Evolutionary conservation across 345 rosid genomes (phyloP).

Genomic region (Gossypium longicalyx): DNA sequence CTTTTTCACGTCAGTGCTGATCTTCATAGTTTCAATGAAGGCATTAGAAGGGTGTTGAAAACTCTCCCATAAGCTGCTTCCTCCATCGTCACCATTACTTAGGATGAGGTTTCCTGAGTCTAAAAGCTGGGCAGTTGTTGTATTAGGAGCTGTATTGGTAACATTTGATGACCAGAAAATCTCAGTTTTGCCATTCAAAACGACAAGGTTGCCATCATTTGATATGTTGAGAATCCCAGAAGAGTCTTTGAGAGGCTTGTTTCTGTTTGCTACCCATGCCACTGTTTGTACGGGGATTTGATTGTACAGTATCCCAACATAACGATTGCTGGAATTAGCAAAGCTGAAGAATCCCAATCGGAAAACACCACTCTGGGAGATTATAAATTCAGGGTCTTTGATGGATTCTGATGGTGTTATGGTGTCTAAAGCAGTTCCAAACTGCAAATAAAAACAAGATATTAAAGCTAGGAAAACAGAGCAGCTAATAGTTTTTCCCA

Average conservation of each 20-base stretch:
- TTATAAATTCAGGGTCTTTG: conserved; percentile 34
- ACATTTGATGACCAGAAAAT: conserved; percentile 18
- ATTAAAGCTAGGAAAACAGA: background rate
- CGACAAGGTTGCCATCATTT: background rate
- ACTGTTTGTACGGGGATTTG: background rate
- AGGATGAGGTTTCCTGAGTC: conserved; percentile 51
- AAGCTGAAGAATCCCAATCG: conserved; percentile 49
- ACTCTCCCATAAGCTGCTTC: conserved; percentile 49
- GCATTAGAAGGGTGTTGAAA: conserved; percentile 38
- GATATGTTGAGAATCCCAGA: background rate
- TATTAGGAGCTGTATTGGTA: background rate
- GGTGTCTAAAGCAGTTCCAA: conserved; percentile 27
- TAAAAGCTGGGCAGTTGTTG: conserved; percentile 26
- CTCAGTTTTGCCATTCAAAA: background rate
- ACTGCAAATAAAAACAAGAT: conserved; percentile 1
- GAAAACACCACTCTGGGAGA: conserved; percentile 25
- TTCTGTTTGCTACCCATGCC: background rate
- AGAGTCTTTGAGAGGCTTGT: background rate
- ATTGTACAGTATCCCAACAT: conserved; percentile 4
- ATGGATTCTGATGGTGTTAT: conserved; percentile 30
- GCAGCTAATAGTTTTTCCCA: background rate
- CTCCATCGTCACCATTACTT: conserved; percentile 21
- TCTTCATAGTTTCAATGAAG: background rate
- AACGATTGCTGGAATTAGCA: background rate
- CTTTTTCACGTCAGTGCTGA: conserved; percentile 24